Evolutionary conservation across 768 basidiomycete species (phyloP).

Genomic region (Amanita pallidorosea): DNA sequence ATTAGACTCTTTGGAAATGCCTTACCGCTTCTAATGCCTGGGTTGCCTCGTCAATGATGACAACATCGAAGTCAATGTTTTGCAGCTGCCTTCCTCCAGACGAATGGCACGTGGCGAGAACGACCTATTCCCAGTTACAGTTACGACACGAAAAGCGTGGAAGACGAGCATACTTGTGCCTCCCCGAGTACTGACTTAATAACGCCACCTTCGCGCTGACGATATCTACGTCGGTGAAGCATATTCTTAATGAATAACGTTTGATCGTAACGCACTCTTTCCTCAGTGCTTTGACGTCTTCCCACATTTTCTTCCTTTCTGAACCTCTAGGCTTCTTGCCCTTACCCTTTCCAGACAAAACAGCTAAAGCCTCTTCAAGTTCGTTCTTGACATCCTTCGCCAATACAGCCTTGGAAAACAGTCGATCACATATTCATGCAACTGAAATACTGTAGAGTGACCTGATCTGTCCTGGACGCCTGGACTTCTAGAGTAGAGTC

Average conservation of each 20-base stretch:
- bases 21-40: slow-evolving; percentile 90
- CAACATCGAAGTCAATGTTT: slow-evolving; percentile 76
- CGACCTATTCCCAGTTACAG: slow-evolving; percentile 38
- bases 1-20: not conserved
- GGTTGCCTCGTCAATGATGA: slow-evolving; percentile 96
- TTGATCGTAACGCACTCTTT: slow-evolving; percentile 60
- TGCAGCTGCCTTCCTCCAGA: slow-evolving; percentile 77
- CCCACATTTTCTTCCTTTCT: slow-evolving; percentile 80
- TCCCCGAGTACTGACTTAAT: slow-evolving; percentile 71
- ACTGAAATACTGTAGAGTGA: slow-evolving; percentile 9
- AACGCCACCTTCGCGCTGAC: slow-evolving; percentile 79
- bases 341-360: slow-evolving; percentile 66
- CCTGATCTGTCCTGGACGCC: slow-evolving; percentile 65
- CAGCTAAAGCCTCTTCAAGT: slow-evolving; percentile 54
- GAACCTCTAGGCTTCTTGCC: slow-evolving; percentile 58
- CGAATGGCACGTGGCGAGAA: slow-evolving; percentile 91
- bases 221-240: slow-evolving; percentile 47
- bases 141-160: not conserved
- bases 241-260: not conserved
- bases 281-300: slow-evolving; percentile 73
- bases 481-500: slow-evolving; percentile 66
- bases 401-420: slow-evolving; percentile 50
- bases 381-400: slow-evolving; percentile 87
- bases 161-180: slow-evolving; percentile 44
- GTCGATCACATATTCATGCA: not conserved